Base-by-base conservation (phyloP, 306 rosid genomes). In the Alnus glutinosa region DNA sequence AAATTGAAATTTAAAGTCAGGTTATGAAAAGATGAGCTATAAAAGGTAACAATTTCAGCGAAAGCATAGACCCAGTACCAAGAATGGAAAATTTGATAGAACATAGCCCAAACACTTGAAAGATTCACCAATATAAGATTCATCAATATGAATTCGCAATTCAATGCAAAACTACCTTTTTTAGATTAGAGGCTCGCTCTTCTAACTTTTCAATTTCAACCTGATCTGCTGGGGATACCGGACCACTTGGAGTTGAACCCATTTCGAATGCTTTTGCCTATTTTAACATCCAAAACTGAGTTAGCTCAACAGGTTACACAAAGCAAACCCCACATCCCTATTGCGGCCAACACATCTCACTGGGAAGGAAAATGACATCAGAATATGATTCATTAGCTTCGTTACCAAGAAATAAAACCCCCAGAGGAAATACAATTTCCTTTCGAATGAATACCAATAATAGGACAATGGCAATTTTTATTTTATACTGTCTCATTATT, bases 121-220 rank as follows among this genome's bases (percentile, higher is more conserved):
- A 67, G 72, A 67, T 67, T 67, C 72, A 67, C 72, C 72, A 67
- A 42, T n/a, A n/a, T n/a, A 67, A 67, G 72, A 67, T 67, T 67
- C 72, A 67, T 51, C 72, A 67, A 42, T 16, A 1, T 42, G 16
- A 39, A 44, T 42, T 39, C n/a, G 9, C 14, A 72, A 34, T 55
- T 62, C 48, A 19, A 54, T 1, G 37, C 14, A 79, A 57, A 9
- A 78, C 12, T 83, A 96, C 99, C 97, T 81, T 87, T 88, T 86
- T 90, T 55, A 93, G 82, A 82, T 83, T 81, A 44, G 89, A 79
- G 80, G 95, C 92, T 81, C 78, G 87, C 78, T 91, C 94, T 81
- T 89, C 97, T 75, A 93, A 85, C 77, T 91, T 93, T 75, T 90
- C 96, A 23, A 92, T 85, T 85, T 93, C 96, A 67, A 79, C 80